phyloP scores from a whole-genome alignment of 1,284 basidiomycete species.

The Pascua sp. region DNA sequence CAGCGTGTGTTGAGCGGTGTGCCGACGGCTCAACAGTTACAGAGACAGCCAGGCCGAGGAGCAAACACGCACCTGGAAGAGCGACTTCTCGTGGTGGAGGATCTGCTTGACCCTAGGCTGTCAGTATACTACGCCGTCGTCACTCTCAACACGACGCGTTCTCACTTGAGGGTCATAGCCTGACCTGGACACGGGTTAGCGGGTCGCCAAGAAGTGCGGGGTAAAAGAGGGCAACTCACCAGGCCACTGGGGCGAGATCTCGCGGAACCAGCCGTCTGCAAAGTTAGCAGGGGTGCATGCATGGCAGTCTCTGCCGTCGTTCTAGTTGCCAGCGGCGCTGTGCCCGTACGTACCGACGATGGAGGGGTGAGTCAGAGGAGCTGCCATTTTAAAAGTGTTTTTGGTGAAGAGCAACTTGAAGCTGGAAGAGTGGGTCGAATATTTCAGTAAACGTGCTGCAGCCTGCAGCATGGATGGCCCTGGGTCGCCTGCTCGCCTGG shows the following conservation, averaged over 20 bases:
- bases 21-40: not conserved
- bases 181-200: slow-evolving; percentile 54
- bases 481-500: too few species aligned
- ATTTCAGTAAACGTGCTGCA: too few species aligned
- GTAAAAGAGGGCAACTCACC: slow-evolving; percentile 52
- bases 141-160: not conserved
- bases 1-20: not conserved
- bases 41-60: too few species aligned
- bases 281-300: not conserved
- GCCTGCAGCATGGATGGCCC: too few species aligned
- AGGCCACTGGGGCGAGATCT: slow-evolving; percentile 96
- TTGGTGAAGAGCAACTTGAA: not conserved
- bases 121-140: slow-evolving; percentile 9
- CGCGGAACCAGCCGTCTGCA: slow-evolving; percentile 88
- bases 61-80: slow-evolving; percentile 56
- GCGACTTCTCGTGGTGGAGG: slow-evolving; percentile 87
- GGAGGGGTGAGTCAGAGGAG: slow-evolving; percentile 38
- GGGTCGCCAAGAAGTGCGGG: slow-evolving; percentile 9
- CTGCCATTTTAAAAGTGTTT: slow-evolving; percentile 27
- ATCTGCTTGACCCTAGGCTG: slow-evolving; percentile 75
- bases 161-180: slow-evolving; percentile 80
- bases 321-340: not conserved
- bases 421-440: too few species aligned
- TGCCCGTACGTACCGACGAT: slow-evolving; percentile 36
- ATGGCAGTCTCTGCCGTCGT: not conserved